A percentile compares a stretch with the other conserved stretches of the same genome.
phyloP scores from a whole-genome alignment of 805 yeast genomes.

The Ogataea trehaloabstinens region DNA sequence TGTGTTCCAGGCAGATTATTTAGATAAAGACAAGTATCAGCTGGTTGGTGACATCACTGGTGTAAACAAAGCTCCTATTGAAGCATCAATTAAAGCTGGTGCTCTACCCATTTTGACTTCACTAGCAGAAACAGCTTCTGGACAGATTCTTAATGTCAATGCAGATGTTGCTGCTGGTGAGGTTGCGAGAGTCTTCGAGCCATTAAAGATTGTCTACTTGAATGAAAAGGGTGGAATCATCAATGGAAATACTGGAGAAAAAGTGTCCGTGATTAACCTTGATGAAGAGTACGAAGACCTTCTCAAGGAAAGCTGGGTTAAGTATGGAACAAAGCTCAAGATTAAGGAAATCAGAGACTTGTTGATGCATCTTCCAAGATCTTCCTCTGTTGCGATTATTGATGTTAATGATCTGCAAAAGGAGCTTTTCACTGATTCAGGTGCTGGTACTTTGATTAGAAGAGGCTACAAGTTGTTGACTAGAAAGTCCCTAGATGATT shows the following conservation, averaged over 20 bases:
- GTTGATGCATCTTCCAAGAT: constrained; percentile 90
- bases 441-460: constrained; percentile 98
- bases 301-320: constrained; percentile 95
- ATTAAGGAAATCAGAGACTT: constrained; percentile 95
- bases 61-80: constrained; percentile 86
- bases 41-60: constrained; percentile 86
- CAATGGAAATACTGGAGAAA: constrained; percentile 89
- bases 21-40: constrained; percentile 87
- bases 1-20: constrained; percentile 88
- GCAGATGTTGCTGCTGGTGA: constrained; percentile 99
- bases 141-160: constrained; percentile 94
- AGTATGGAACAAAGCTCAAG: constrained; percentile 96
- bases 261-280: constrained; percentile 82
- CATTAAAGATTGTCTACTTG: constrained; percentile 91
- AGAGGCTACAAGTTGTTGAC: constrained; percentile 88
- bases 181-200: constrained; percentile 93
- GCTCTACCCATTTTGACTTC: constrained; percentile 96
- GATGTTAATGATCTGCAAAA: constrained; percentile 93
- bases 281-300: constrained; percentile 94
- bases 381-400: constrained; percentile 96
- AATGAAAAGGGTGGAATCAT: constrained; percentile 97
- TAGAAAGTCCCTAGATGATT: constrained; percentile 66
- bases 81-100: constrained; percentile 93
- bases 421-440: constrained; percentile 96
- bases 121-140: constrained; percentile 93